Percentiles rank a stretch among this genome's conserved stretches.
phyloP scores from a whole-genome alignment of 306 rosid genomes.

The Cicer pinnatifidum region DNA sequence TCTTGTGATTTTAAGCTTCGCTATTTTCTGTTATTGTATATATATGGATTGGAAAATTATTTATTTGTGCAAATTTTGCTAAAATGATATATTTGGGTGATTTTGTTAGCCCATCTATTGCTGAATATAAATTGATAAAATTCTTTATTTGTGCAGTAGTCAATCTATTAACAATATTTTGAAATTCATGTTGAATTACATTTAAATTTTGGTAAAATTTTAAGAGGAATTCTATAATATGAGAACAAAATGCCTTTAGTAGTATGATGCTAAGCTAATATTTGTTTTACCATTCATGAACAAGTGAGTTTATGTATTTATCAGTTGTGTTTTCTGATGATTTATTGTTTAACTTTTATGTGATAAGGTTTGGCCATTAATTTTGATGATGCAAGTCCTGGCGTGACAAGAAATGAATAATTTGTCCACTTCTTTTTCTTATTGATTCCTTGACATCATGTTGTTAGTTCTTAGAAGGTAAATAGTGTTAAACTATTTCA shows the following conservation, averaged over 20 bases:
- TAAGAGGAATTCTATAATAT: background rate
- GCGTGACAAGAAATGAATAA: background rate
- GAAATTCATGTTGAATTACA: background rate
- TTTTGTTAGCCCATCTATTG: too few relatives aligned
- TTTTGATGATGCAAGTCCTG: conserved; percentile 29
- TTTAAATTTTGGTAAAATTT: background rate
- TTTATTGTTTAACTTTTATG: conserved; percentile 11
- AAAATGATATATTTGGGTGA: too few relatives aligned
- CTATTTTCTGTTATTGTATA: too few relatives aligned
- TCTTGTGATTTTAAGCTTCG: too few relatives aligned
- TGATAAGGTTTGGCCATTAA: conserved; percentile 6
- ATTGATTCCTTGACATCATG: conserved; percentile 14
- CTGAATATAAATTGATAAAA: too few relatives aligned
- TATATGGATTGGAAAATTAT: too few relatives aligned
- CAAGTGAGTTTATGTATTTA: background rate
- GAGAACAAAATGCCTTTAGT: background rate
- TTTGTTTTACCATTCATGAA: conserved; percentile 24
- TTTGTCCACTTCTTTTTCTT: background rate
- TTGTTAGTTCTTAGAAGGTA: conserved; percentile 3
- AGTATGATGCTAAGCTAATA: background rate
- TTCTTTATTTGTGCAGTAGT: background rate
- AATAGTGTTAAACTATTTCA: conserved; percentile 32
- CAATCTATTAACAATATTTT: conserved; percentile 6
- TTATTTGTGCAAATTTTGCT: too few relatives aligned
- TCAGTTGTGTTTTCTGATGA: background rate